Percentiles rank a stretch among this genome's conserved stretches.
These are phyloP conservation scores for Tylopilus rubrobrunneus DNA, from an alignment of 768 basidiomycete genomes.

Conservation along the genomic window DNA sequence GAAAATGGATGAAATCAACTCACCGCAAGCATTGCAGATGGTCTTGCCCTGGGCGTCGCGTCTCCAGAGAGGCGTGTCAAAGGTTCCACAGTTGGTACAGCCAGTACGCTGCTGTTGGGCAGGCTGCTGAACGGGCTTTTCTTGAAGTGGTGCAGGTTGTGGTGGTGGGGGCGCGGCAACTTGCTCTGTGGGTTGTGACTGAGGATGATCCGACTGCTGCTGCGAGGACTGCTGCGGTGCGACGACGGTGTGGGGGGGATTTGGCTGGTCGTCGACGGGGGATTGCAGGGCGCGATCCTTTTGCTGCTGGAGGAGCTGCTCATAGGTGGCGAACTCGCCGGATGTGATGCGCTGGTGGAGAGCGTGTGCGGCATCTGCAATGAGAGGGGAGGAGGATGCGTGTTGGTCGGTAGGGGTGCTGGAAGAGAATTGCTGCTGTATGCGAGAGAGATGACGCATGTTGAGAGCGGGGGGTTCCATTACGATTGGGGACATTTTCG, in stretches of 20 bases:
- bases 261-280: constrained; percentile 12
- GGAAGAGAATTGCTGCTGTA: constrained; percentile 45
- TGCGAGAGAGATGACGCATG: constrained; percentile 49
- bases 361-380: constrained; percentile 20
- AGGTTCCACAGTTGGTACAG: constrained; percentile 76
- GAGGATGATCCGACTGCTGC: constrained; percentile 14
- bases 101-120: constrained; percentile 39
- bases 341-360: constrained; percentile 30
- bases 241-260: constrained; percentile 6
- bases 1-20: constrained; percentile 38
- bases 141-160: constrained; percentile 21
- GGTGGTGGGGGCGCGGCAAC: constrained; percentile 27
- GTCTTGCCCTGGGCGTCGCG: constrained; percentile 77
- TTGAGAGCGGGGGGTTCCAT: constrained; percentile 51
- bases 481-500: constrained; percentile 54
- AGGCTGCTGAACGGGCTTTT: constrained; percentile 21
- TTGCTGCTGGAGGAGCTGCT: constrained; percentile 29
- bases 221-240: constrained; percentile 14
- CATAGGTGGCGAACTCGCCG: constrained; percentile 28
- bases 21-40: constrained; percentile 89
- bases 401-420: constrained; percentile 31
- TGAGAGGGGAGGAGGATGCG: constrained; percentile 17
- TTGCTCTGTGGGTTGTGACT: constrained; percentile 19
- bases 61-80: constrained; percentile 80
- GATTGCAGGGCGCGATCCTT: constrained; percentile 28